Base-by-base conservation (phyloP, 2,329 filamentous ascomycete species). In the Rutstroemia sp. region DNA sequence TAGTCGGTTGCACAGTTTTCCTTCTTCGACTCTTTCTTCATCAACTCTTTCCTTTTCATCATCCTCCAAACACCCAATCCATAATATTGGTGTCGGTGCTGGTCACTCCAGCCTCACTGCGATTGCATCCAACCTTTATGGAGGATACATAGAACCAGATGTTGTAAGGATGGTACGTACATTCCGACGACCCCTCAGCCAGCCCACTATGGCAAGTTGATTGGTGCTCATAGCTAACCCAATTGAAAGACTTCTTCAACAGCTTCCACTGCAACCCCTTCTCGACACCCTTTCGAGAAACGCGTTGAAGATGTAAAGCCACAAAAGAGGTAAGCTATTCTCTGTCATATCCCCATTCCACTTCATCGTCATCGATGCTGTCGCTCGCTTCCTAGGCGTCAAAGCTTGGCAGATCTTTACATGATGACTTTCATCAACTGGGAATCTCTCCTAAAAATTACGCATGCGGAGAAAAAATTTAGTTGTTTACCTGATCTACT, bases 391-490 rank as follows among this genome's bases (percentile, higher is more conserved):
- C 16, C 8, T 42, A 50, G 55, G 45, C 54, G 54, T 27, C 56
- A 59, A 48, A 68, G 54, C 51, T 34, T 60, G 67, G 63, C 67
- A 68, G 68, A 65, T 71, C 68, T 66, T 34, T 69, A 76, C 66
- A 77, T 83, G 79, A 95, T 95, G 92, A 95, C 89, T 78, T 80
- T 75, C 76, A 80, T 85, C 67, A 86, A 89, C 96, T 99, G 94
- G 94, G 94, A 99, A 99, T 99, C 94, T 99, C 95, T 99, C 94
- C 88, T 90, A 97, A 89, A 81, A 83, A 74, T 77, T 75, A 72
- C 64, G 66, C 74, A 81, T 99, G 94, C 89, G 87, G 94, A 99
- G 85, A 90, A 85, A 73, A 79, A 76, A 79, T 86, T 89, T 85
- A 88, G 83, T 87, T 88, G 84, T 83, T 75, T 80, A 80, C 85